These are phyloP conservation scores for Myxozyma udenii DNA, from an alignment of 805 yeast species.

Conservation along the genomic window DNA sequence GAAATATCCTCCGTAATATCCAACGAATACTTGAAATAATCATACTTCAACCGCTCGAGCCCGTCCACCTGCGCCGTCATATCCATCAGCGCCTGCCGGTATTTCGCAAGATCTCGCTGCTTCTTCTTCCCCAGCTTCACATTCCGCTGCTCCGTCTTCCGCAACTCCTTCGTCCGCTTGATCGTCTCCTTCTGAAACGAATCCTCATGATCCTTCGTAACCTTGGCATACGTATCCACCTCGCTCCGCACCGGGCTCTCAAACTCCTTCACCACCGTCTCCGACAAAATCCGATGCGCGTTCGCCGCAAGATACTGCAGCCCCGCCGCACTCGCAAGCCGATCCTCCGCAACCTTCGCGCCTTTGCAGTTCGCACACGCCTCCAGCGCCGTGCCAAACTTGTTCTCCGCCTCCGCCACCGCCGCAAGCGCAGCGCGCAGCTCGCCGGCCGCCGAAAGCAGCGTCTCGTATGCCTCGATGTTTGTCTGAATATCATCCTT, in stretches of 20 bases:
- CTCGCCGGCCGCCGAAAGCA: slow-evolving; percentile 47
- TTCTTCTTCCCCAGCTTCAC: slow-evolving; percentile 56
- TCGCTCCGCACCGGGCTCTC: slow-evolving; percentile 51
- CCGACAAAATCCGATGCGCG: slow-evolving; percentile 68
- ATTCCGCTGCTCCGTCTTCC: slow-evolving; percentile 61
- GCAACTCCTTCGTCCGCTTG: slow-evolving; percentile 51
- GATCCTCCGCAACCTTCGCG: slow-evolving; percentile 57
- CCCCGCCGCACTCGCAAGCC: slow-evolving; percentile 69
- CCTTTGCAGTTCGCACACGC: slow-evolving; percentile 61
- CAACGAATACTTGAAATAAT: slow-evolving; percentile 64
- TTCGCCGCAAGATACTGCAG: slow-evolving; percentile 71
- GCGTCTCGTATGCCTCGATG: slow-evolving; percentile 47
- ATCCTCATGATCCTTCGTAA: slow-evolving; percentile 49
- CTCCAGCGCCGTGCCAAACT: slow-evolving; percentile 69
- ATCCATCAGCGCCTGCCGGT: slow-evolving; percentile 62
- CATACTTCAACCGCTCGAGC: slow-evolving; percentile 70
- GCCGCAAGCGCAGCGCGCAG: slow-evolving; percentile 48
- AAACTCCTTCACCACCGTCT: slow-evolving; percentile 54
- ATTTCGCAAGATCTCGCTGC: slow-evolving; percentile 62
- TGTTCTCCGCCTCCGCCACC: slow-evolving; percentile 61
- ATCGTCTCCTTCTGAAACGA: slow-evolving; percentile 55
- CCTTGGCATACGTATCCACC: slow-evolving; percentile 45
- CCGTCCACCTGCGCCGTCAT: slow-evolving; percentile 75
- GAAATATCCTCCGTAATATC: slow-evolving; percentile 63
- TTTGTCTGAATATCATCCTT: slow-evolving; percentile 52